phyloP scores from a whole-genome alignment of 2,329 filamentous ascomycete species.

The Pseudocercospora pini-densiflorae region DNA sequence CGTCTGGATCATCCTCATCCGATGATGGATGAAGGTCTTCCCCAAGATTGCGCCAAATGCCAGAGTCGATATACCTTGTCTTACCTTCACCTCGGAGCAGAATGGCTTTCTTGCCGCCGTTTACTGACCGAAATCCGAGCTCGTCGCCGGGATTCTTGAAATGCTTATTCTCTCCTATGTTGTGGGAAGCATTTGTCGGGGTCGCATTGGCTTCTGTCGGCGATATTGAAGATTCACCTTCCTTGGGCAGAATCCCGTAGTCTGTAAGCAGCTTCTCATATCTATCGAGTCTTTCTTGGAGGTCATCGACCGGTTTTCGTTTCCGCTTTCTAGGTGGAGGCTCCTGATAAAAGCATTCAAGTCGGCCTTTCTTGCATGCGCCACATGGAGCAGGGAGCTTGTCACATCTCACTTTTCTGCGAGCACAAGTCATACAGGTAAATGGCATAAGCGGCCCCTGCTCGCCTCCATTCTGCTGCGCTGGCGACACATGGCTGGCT shows the following conservation, averaged over 20 bases:
- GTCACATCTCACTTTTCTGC: conserved; percentile 48
- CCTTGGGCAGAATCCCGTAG: conserved; percentile 40
- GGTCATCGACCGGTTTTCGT: conserved; percentile 40
- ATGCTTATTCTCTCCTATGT: background rate
- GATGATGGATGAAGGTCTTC: conserved; percentile 36
- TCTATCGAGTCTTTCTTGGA: conserved; percentile 44
- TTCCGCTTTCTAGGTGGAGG: conserved; percentile 47
- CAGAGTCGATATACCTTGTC: conserved; percentile 50
- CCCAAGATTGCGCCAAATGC: conserved; percentile 37
- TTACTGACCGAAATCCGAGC: background rate
- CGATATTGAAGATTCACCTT: conserved; percentile 11
- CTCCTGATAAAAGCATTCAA: conserved; percentile 48
- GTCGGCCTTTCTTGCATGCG: conserved; percentile 41
- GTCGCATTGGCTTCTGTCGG: background rate
- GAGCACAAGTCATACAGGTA: conserved; percentile 40
- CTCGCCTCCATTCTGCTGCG: conserved; percentile 11
- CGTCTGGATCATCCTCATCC: conserved; percentile 34
- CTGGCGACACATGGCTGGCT: conserved; percentile 15
- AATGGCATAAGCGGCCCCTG: conserved; percentile 33
- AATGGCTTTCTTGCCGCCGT: conserved; percentile 26
- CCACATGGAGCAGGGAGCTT: conserved; percentile 35
- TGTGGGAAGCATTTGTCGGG: background rate
- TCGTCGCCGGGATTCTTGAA: background rate
- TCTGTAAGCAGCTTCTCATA: conserved; percentile 48
- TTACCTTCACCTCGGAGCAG: conserved; percentile 40